Conservation (phyloP, 2,329 filamentous ascomycete genomes). For the Sporothrix euskadiensis region DNA sequence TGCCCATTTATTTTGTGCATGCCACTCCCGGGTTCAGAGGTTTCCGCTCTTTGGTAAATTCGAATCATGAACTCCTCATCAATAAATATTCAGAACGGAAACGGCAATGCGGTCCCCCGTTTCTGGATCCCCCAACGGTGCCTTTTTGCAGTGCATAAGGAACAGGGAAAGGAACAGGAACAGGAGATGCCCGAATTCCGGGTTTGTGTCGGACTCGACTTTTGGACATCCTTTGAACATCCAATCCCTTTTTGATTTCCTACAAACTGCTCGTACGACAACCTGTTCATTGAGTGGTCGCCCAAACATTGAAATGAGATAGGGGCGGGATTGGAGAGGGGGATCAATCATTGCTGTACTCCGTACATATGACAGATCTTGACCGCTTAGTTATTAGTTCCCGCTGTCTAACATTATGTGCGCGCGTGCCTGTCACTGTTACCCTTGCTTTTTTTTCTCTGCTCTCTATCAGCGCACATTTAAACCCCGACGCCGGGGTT, state of each 20-base stretch:
- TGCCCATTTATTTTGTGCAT: constrained; percentile 8
- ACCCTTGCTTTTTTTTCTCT: not conserved
- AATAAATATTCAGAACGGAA: not conserved
- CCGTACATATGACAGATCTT: not conserved
- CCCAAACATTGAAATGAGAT: not conserved
- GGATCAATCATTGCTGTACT: not conserved
- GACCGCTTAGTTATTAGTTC: not conserved
- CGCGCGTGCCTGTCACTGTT: not conserved
- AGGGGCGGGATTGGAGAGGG: not conserved
- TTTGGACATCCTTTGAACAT: not conserved
- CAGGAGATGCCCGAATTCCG: not conserved
- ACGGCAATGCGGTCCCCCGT: not conserved
- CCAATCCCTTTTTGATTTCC: not conserved
- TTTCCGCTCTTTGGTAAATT: not conserved
- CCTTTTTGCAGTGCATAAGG: not conserved
- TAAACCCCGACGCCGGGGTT: constrained; percentile 13
- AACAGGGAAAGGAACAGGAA: not conserved
- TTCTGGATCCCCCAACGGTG: not conserved
- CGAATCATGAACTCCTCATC: not conserved
- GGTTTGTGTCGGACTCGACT: not conserved
- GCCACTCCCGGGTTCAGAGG: not conserved
- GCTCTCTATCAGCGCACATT: not conserved
- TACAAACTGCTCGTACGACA: constrained; percentile 1
- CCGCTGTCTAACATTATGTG: not conserved
- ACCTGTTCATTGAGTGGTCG: not conserved